Percentiles rank a stretch among this genome's conserved stretches.
These are phyloP conservation scores for Samsoniella hepiali DNA, from an alignment of 2,329 filamentous ascomycete species.

Conservation along the genomic window DNA sequence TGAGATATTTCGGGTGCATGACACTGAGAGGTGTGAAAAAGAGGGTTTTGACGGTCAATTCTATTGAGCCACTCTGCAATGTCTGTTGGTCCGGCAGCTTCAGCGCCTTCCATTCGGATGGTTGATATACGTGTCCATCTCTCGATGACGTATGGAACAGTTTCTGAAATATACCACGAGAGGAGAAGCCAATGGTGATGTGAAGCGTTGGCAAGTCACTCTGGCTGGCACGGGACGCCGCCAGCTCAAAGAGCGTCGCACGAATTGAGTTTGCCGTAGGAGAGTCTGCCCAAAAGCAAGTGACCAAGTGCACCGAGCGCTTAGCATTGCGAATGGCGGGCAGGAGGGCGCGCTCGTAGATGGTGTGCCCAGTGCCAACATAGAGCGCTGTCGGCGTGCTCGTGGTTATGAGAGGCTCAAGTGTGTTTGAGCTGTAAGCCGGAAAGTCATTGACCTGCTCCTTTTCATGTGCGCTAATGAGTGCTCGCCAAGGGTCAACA, in stretches of 20 bases:
- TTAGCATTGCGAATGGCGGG: constrained; percentile 59
- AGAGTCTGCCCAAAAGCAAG: constrained; percentile 77
- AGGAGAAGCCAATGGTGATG: constrained; percentile 76
- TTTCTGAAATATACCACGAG: constrained; percentile 68
- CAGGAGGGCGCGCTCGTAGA: constrained; percentile 54
- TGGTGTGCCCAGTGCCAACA: constrained; percentile 56
- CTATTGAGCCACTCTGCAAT: constrained; percentile 56
- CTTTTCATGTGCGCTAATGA: constrained; percentile 31
- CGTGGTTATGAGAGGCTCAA: constrained; percentile 46
- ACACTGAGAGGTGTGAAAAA: constrained; percentile 80
- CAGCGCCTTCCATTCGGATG: constrained; percentile 58
- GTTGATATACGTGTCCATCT: constrained; percentile 59
- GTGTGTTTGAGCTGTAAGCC: constrained; percentile 43
- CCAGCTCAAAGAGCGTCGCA: constrained; percentile 57
- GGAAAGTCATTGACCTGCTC: constrained; percentile 45
- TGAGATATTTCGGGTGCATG: constrained; percentile 83
- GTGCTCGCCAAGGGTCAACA: constrained; percentile 36
- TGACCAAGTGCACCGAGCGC: constrained; percentile 69
- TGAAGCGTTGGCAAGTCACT: constrained; percentile 40
- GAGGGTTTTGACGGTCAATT: constrained; percentile 70
- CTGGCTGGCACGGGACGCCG: constrained; percentile 36
- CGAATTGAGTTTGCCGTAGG: constrained; percentile 56
- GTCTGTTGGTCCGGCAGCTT: constrained; percentile 57
- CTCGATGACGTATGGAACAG: constrained; percentile 66
- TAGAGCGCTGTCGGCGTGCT: constrained; percentile 47